Conservation (phyloP, 164 flowering plant genomes). For the Magnolia officinalis region DNA sequence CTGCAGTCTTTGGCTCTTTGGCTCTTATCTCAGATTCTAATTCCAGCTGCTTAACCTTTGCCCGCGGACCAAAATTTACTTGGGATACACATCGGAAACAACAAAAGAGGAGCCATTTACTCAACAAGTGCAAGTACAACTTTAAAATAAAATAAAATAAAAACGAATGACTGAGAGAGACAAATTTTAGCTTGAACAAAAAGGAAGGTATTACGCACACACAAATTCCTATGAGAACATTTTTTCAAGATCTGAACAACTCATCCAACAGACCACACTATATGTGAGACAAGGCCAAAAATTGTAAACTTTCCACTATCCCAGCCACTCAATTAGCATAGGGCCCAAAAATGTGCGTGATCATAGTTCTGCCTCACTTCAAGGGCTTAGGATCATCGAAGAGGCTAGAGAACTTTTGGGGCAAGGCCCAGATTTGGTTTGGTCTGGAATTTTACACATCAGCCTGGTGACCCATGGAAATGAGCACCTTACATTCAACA, state of each 20-base stretch:
- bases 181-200: background rate
- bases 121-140: background rate
- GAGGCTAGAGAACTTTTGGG: background rate
- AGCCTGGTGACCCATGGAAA: background rate
- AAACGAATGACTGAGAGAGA: background rate
- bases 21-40: slow-evolving; percentile 45
- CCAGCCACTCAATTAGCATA: background rate
- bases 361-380: background rate
- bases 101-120: background rate
- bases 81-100: background rate
- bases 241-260: background rate
- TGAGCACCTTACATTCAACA: too few species aligned
- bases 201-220: background rate
- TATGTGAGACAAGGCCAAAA: background rate
- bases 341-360: background rate
- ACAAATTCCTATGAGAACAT: background rate
- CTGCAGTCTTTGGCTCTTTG: slow-evolving; percentile 45
- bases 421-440: background rate
- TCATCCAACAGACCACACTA: background rate
- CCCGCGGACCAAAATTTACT: slow-evolving; percentile 13
- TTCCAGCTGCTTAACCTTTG: slow-evolving; percentile 44
- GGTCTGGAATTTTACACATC: too few species aligned
- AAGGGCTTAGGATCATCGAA: background rate
- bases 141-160: background rate
- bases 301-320: background rate